Evolutionary conservation across 2,329 filamentous ascomycete genomes (phyloP).

Genomic region (Pseudopyrenochaeta lycopersici): DNA sequence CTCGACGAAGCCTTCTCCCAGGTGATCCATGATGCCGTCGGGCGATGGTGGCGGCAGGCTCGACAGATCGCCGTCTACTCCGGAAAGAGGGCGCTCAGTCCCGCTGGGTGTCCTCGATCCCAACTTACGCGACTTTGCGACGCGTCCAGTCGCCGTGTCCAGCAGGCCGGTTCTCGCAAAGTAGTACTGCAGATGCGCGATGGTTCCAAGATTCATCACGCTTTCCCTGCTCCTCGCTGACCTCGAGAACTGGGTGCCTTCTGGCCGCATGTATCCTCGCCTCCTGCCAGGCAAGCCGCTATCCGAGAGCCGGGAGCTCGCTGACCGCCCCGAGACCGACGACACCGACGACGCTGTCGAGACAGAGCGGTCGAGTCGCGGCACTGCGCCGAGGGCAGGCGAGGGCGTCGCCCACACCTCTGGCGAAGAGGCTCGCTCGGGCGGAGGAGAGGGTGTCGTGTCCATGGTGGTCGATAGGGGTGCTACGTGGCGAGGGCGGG

Average conservation of each 20-base stretch:
- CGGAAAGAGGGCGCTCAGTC: slow-evolving; percentile 38
- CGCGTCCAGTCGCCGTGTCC: slow-evolving; percentile 89
- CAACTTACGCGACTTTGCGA: slow-evolving; percentile 72
- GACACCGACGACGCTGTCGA: slow-evolving; percentile 67
- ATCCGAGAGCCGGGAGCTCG: slow-evolving; percentile 63
- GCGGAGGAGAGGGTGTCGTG: slow-evolving; percentile 50
- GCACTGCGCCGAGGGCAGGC: slow-evolving; percentile 68
- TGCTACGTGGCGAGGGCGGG: slow-evolving; percentile 10
- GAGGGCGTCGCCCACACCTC: slow-evolving; percentile 70
- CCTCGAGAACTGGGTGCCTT: slow-evolving; percentile 87
- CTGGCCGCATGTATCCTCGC: slow-evolving; percentile 86
- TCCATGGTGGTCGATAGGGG: slow-evolving; percentile 37
- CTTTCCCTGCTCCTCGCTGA: slow-evolving; percentile 92
- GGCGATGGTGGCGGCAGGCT: slow-evolving; percentile 33
- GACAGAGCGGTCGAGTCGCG: slow-evolving; percentile 69
- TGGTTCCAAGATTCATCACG: slow-evolving; percentile 94
- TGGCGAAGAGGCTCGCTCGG: slow-evolving; percentile 63
- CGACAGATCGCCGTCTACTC: slow-evolving; percentile 37
- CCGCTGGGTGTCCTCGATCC: slow-evolving; percentile 47
- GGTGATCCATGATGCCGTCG: slow-evolving; percentile 33
- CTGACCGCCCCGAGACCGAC: slow-evolving; percentile 68
- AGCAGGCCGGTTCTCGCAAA: slow-evolving; percentile 93
- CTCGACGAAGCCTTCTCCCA: slow-evolving; percentile 55
- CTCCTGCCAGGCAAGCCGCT: slow-evolving; percentile 60
- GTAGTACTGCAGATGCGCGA: slow-evolving; percentile 97